Percentiles rank a stretch among this genome's conserved stretches.
Conservation (phyloP, 108 stramenopile genomes). For the Skeletonema potamos region DNA sequence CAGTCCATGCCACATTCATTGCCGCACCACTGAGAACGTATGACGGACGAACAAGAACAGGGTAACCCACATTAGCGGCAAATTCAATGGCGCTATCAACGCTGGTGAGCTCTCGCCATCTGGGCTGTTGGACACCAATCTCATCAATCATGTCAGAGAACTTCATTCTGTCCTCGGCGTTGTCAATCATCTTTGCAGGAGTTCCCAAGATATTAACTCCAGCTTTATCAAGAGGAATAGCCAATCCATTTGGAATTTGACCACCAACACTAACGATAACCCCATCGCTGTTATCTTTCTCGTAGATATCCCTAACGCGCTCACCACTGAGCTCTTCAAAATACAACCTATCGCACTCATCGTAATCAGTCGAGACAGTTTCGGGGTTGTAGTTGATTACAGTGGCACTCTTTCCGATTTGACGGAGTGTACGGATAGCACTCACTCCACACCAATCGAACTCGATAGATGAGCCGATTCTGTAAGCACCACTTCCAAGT, state of each 20-base stretch:
- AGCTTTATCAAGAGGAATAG: conserved; percentile 86
- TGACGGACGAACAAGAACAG: conserved; percentile 93
- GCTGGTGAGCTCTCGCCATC: conserved; percentile 93
- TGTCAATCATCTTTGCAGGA: conserved; percentile 93
- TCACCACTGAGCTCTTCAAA: conserved; percentile 96
- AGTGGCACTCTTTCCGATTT: conserved; percentile 86
- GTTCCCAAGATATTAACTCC: conserved; percentile 97
- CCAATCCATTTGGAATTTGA: conserved; percentile 96
- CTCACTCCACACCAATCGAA: conserved; percentile 99
- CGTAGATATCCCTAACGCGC: conserved; percentile 95
- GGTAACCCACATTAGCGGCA: conserved; percentile 90
- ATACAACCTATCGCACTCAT: conserved; percentile 98
- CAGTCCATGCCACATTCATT: conserved; percentile 96
- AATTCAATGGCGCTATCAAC: conserved; percentile 86
- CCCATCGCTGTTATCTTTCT: conserved; percentile 84
- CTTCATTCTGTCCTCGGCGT: conserved; percentile 96
- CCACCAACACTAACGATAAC: conserved; percentile 94
- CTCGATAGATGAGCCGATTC: conserved; percentile 98
- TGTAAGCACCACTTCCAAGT: conserved; percentile 96
- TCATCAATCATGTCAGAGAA: conserved; percentile 97
- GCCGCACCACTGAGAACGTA: conserved; percentile 98
- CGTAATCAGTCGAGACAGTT: conserved; percentile 99
- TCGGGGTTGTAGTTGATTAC: conserved; percentile 99
- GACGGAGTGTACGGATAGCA: conserved; percentile 91
- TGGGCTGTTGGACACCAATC: conserved; percentile 94